A percentile compares a stretch with the other conserved stretches of the same genome.
These are phyloP conservation scores for Xerocomellus intermedius DNA, from an alignment of 768 basidiomycete species.

Conservation along the genomic window DNA sequence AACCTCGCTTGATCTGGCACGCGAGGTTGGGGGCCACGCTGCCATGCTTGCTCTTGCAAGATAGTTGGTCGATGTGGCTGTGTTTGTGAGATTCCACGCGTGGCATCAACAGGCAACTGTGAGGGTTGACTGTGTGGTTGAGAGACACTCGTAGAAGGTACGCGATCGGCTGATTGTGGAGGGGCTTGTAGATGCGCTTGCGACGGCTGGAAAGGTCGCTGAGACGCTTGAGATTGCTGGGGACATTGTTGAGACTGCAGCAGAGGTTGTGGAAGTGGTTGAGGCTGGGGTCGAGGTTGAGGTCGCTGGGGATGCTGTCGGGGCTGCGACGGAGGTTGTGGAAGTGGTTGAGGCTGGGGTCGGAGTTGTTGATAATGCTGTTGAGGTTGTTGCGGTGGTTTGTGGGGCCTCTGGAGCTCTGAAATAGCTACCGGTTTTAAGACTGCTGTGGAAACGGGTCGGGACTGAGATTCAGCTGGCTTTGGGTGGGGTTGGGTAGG, in stretches of 20 bases:
- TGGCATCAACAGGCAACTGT: not conserved
- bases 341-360: not conserved
- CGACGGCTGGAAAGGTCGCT: slow-evolving; percentile 2
- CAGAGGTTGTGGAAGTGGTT: not conserved
- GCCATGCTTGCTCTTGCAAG: slow-evolving; percentile 11
- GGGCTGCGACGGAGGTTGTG: not conserved
- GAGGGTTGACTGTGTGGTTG: slow-evolving; percentile 1
- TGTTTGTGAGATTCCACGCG: not conserved
- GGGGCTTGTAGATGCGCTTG: not conserved
- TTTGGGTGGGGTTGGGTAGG: not conserved
- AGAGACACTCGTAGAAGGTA: not conserved
- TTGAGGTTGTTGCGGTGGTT: not conserved
- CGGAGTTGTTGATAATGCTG: not conserved
- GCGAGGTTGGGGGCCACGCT: not conserved
- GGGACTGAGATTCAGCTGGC: slow-evolving; percentile 1
- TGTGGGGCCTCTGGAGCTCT: not conserved
- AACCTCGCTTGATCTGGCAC: slow-evolving; percentile 17
- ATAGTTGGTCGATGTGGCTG: not conserved
- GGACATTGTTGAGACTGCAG: not conserved
- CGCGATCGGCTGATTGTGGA: not conserved
- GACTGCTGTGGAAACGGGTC: not conserved
- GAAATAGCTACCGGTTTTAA: not conserved
- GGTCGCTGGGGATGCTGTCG: slow-evolving; percentile 2
- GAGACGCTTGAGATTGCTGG: slow-evolving; percentile 1
- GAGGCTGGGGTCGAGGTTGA: not conserved